Percentiles rank a stretch among this genome's conserved stretches.
Conservation (phyloP, 2,329 filamentous ascomycete species). For the Diaporthe citriasiana region DNA sequence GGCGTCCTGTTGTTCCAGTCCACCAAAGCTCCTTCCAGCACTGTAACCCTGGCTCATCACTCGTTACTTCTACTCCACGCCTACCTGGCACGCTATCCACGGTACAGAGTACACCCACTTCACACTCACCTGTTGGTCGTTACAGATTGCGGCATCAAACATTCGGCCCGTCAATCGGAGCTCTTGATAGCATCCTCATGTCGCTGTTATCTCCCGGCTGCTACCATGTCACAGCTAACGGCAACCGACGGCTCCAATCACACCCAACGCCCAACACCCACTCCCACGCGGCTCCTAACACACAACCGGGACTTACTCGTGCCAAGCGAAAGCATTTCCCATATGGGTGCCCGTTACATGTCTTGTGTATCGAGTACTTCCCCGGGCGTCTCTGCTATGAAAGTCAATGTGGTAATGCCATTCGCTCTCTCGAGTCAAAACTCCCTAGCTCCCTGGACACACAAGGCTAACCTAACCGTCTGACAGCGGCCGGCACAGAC, state of each 20-base stretch:
- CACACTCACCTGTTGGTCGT: background rate
- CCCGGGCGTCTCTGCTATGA: background rate
- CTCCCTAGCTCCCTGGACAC: background rate
- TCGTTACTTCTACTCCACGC: slow-evolving; percentile 18
- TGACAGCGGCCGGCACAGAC: background rate
- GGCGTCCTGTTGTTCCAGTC: background rate
- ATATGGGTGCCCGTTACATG: background rate
- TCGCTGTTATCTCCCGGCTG: slow-evolving; percentile 17
- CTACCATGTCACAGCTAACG: background rate
- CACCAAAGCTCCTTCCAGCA: slow-evolving; percentile 7
- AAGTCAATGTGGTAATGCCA: background rate
- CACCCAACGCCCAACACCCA: background rate
- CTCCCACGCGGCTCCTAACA: background rate
- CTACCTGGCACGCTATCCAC: background rate
- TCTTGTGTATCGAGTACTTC: background rate
- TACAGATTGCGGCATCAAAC: slow-evolving; percentile 11
- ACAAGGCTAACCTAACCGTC: slow-evolving; percentile 15
- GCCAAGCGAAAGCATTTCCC: background rate
- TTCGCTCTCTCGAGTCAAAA: background rate
- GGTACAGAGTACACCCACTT: background rate
- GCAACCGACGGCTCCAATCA: background rate
- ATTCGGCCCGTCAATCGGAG: slow-evolving; percentile 25
- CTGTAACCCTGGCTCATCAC: slow-evolving; percentile 24
- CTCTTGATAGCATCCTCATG: background rate
- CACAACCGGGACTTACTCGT: background rate